phyloP scores from a whole-genome alignment of 192 early-diverging fungal species.

The Pilobolus umbonatus region DNA sequence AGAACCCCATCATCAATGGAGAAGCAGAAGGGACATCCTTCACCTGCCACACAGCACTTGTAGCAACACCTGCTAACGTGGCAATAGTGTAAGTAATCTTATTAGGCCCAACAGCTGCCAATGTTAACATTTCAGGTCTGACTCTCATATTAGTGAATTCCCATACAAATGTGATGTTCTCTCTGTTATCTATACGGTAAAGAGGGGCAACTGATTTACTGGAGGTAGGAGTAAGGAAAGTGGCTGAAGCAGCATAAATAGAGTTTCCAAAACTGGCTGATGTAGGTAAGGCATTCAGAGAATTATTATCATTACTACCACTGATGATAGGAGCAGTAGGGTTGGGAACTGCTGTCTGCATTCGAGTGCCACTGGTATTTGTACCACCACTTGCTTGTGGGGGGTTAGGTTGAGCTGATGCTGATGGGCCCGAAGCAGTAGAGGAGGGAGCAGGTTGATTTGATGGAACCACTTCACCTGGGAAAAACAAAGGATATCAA shows the following conservation, averaged over 20 bases:
- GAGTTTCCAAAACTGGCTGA: conserved; percentile 23
- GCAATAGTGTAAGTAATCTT: conserved; percentile 25
- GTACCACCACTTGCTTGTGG: neutral
- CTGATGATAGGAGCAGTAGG: neutral
- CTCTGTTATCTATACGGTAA: conserved; percentile 19
- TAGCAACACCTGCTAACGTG: conserved; percentile 18
- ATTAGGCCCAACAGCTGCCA: conserved; percentile 26
- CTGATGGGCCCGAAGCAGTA: neutral
- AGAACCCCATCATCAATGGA: conserved; percentile 32
- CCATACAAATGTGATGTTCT: conserved; percentile 37
- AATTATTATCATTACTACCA: conserved; percentile 1
- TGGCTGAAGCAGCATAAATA: conserved; percentile 20
- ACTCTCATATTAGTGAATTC: conserved; percentile 29
- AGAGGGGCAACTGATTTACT: conserved; percentile 31
- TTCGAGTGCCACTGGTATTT: neutral
- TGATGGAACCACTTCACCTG: too few relatives aligned
- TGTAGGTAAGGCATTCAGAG: conserved; percentile 21
- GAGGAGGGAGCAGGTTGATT: neutral
- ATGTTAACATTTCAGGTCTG: conserved; percentile 25
- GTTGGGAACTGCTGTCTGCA: neutral
- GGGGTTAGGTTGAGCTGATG: neutral
- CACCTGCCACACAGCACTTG: conserved; percentile 31
- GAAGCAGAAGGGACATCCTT: conserved; percentile 14
- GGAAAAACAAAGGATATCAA: too few relatives aligned
- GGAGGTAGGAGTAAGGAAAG: conserved; percentile 24